Conservation (phyloP, 257 asterid species). For the Osmanthus fragrans region DNA sequence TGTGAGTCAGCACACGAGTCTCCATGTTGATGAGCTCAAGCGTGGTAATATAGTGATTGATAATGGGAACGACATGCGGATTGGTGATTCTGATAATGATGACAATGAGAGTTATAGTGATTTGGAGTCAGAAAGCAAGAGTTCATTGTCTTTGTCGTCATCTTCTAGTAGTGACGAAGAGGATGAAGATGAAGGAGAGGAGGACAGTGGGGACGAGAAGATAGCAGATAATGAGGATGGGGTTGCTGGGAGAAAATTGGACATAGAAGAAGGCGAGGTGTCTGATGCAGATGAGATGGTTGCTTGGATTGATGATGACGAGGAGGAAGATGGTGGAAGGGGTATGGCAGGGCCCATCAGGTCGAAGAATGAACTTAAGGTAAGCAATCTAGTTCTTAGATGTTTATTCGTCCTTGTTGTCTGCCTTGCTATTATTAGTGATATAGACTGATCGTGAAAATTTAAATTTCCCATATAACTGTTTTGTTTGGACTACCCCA, state of each 20-base stretch:
- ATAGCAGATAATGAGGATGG: constrained; percentile 13
- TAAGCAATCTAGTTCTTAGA: constrained; percentile 19
- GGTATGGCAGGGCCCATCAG: constrained; percentile 31
- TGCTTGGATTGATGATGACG: constrained; percentile 40
- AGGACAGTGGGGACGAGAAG: constrained; percentile 21
- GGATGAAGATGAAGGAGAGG: constrained; percentile 31
- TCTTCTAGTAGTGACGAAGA: constrained; percentile 47
- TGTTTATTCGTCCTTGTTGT: not conserved
- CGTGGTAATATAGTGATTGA: constrained; percentile 7
- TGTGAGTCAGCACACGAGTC: not conserved
- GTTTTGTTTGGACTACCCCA: not conserved
- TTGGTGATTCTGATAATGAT: constrained; percentile 25
- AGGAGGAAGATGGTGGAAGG: constrained; percentile 25
- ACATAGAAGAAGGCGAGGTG: constrained; percentile 75
- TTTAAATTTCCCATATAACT: not conserved
- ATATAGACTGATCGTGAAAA: not conserved
- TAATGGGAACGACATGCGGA: not conserved
- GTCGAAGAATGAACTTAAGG: constrained; percentile 62
- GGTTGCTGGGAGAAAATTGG: constrained; percentile 19
- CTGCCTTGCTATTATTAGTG: not conserved
- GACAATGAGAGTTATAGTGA: constrained; percentile 34
- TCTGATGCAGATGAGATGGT: constrained; percentile 50
- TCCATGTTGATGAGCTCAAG: not conserved
- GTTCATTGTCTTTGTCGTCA: constrained; percentile 44
- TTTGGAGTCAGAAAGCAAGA: constrained; percentile 41